Conservation (phyloP, 495 filamentous ascomycete species). For the Hypoxylon fragiforme region DNA sequence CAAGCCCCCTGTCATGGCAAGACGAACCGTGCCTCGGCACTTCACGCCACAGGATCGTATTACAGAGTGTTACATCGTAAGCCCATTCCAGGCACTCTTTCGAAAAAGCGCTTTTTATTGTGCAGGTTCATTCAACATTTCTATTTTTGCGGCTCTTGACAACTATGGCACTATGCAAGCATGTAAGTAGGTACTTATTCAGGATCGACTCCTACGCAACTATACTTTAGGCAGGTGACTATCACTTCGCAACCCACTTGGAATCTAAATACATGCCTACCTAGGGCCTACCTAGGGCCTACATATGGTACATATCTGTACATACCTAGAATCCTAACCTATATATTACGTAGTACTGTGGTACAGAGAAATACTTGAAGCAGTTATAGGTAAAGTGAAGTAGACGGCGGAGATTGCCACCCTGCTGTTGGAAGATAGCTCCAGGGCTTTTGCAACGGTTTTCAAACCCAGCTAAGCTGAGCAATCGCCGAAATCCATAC, state of each 20-base stretch:
- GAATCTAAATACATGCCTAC: too few species aligned
- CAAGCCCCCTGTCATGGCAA: slow-evolving; percentile 18
- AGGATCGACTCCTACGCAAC: too few species aligned
- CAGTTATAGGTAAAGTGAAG: too few species aligned
- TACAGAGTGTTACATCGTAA: background rate
- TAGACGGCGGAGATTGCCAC: background rate
- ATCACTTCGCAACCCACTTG: too few species aligned
- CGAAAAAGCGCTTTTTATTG: too few species aligned
- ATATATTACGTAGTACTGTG: too few species aligned
- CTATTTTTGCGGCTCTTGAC: slow-evolving; percentile 23
- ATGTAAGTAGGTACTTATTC: background rate
- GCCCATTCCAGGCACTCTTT: background rate
- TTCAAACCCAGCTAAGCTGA: slow-evolving; percentile 16
- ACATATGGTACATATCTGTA: too few species aligned
- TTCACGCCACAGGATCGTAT: slow-evolving; percentile 16
- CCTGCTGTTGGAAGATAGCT: background rate
- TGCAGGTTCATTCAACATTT: too few species aligned
- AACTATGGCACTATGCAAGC: background rate
- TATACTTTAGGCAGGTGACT: too few species aligned
- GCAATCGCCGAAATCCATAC: slow-evolving; percentile 21
- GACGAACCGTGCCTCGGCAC: slow-evolving; percentile 9
- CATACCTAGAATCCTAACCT: too few species aligned
- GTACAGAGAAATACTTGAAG: too few species aligned
- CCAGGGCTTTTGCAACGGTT: slow-evolving; percentile 19
- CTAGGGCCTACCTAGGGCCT: too few species aligned